Base-by-base conservation (phyloP, 106 monocot genomes). In the Narthecium ossifragum region DNA sequence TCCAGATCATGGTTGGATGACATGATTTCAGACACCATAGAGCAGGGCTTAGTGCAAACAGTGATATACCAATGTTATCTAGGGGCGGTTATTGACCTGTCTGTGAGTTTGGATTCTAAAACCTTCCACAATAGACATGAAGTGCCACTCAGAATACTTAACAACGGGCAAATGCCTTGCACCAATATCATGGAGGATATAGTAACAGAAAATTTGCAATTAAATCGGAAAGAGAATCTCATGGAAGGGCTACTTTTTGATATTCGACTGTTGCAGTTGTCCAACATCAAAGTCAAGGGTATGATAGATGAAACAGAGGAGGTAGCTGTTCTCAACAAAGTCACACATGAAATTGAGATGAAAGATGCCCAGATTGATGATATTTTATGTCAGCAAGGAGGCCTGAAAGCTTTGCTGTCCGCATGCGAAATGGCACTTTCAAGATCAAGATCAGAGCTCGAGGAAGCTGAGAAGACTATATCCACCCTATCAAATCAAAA, bases 191-290 rank as follows among this genome's bases (percentile, higher is more conserved):
- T n/a, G n/a, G n/a, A n/a, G n/a, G 41, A 28, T 61, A 23, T 23
- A 26, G 27, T 30, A 57, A 57, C 58, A 46, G 41, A 69, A 31
- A 53, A 34, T 55, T 31, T 27, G 17, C 80, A 83, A 52, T 27
- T 65, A 13, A 32, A 47, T 37, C 59, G 65, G 53, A 84, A 80
- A 37, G 57, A 75, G 46, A 36, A 51, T 31, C 63, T 82, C 63
- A 36, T 76, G 24, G 57, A 70, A 70, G 75, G 75, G 0, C 55
- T 75, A 23, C 63, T 56, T 41, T 78, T 76, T 72, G 82, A 81
- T 65, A 51, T 86, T 36, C 74, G 55, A 41, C 40, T 75, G 60
- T 70, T 79, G 57, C 87, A 79, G 48, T 75, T 79, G 56, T 82
- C 75, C 30, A 58, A 59, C 24, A 67, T 66, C 8, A 53, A 58